A percentile compares a stretch with the other conserved stretches of the same genome.
Conservation (phyloP, 805 yeast species). For the Sugiyamaella lignohabitans region DNA sequence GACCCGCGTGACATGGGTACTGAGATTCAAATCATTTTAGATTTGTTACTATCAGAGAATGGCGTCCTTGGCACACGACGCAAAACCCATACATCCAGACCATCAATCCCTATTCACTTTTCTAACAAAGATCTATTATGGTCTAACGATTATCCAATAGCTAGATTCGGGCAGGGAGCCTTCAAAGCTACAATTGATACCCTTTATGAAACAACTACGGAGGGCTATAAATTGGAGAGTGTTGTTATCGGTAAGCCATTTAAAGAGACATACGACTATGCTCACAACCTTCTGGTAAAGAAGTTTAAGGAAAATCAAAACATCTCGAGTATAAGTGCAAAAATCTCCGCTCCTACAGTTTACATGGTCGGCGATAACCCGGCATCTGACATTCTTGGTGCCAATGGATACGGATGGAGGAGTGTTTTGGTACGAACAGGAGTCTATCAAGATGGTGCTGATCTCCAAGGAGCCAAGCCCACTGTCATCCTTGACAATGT, state of each 20-base stretch:
- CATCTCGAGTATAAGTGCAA: background rate
- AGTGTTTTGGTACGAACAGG: slow-evolving; percentile 83
- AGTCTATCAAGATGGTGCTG: slow-evolving; percentile 57
- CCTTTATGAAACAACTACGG: slow-evolving; percentile 48
- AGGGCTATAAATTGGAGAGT: slow-evolving; percentile 44
- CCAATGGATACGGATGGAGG: slow-evolving; percentile 82
- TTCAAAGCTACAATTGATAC: slow-evolving; percentile 58
- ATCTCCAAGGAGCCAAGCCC: slow-evolving; percentile 40
- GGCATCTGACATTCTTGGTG: slow-evolving; percentile 86
- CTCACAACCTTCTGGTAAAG: slow-evolving; percentile 41
- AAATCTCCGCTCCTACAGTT: slow-evolving; percentile 31
- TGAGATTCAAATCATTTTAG: slow-evolving; percentile 72
- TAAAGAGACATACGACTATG: slow-evolving; percentile 72
- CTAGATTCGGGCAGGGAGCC: slow-evolving; percentile 91
- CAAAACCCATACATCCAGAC: slow-evolving; percentile 33
- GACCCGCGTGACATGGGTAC: slow-evolving; percentile 88
- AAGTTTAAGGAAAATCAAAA: background rate
- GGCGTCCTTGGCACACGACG: slow-evolving; percentile 64
- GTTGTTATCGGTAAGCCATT: slow-evolving; percentile 78
- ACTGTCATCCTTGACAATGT: slow-evolving; percentile 47
- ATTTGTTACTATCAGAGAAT: slow-evolving; percentile 53
- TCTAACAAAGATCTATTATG: slow-evolving; percentile 80
- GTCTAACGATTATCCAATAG: slow-evolving; percentile 74
- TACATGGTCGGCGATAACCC: slow-evolving; percentile 98
- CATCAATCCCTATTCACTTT: slow-evolving; percentile 62